These are phyloP conservation scores for Penicillium robsamsonii DNA, from an alignment of 495 filamentous ascomycete genomes.

Conservation along the genomic window DNA sequence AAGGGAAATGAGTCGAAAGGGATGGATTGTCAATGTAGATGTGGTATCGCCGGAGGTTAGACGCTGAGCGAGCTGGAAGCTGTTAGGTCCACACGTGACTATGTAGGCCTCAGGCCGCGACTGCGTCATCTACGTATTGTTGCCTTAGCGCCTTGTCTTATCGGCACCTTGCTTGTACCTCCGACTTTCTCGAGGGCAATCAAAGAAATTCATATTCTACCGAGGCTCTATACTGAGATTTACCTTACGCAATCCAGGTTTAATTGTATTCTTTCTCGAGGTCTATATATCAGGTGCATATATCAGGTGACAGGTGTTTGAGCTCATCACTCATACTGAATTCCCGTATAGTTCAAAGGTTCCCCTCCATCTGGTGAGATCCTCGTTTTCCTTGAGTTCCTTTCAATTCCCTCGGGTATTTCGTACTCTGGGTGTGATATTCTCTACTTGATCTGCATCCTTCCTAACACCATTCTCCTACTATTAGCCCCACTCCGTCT, in stretches of 20 bases:
- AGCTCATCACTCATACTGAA: constrained; percentile 1
- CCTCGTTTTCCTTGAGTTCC: constrained; percentile 2
- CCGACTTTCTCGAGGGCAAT: constrained; percentile 4
- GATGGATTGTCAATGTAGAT: constrained; percentile 24
- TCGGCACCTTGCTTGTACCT: constrained; percentile 1
- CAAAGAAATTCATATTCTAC: neutral
- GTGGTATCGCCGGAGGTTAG: constrained; percentile 17
- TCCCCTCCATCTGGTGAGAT: constrained; percentile 21
- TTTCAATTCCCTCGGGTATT: neutral
- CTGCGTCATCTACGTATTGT: constrained; percentile 26
- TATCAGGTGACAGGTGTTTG: neutral
- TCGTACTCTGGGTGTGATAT: neutral
- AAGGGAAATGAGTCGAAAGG: constrained; percentile 14
- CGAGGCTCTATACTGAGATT: neutral
- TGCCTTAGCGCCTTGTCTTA: constrained; percentile 18
- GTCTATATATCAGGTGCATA: neutral
- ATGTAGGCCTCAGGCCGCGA: constrained; percentile 18
- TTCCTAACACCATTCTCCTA: neutral
- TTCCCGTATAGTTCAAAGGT: constrained; percentile 18
- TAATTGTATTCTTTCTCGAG: neutral
- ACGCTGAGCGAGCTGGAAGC: constrained; percentile 28
- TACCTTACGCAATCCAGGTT: neutral
- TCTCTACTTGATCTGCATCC: neutral
- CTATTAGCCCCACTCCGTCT: neutral
- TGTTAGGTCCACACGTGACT: constrained; percentile 28